Percentiles rank a stretch among this genome's conserved stretches.
Conservation (phyloP, 192 early-diverging fungal genomes). For the Martensiomyces pterosporus region DNA sequence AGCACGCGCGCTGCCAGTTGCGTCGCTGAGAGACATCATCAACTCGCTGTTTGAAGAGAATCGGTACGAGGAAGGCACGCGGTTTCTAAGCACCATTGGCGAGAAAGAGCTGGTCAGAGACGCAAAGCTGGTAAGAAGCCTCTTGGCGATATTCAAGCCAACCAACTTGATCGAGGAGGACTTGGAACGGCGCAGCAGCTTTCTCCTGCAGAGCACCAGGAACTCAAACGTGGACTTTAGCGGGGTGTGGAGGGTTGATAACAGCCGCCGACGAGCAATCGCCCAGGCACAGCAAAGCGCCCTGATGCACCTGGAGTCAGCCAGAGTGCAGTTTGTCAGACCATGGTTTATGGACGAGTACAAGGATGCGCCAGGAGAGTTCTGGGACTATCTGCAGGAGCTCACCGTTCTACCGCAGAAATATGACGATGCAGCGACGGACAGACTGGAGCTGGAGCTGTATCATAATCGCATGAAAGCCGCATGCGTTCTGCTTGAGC, state of each 20-base stretch:
- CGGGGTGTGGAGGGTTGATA: constrained; percentile 32
- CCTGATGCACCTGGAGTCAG: constrained; percentile 17
- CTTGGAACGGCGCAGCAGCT: constrained; percentile 27
- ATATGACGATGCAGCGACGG: neutral
- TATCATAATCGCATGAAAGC: constrained; percentile 22
- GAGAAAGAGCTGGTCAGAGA: constrained; percentile 11
- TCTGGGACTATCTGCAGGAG: constrained; percentile 21
- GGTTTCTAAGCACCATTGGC: constrained; percentile 21
- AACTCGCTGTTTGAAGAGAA: constrained; percentile 36
- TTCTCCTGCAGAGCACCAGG: constrained; percentile 13
- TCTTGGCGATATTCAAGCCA: constrained; percentile 38
- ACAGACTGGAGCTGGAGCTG: constrained; percentile 28
- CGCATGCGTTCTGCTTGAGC: constrained; percentile 33
- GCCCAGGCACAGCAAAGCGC: constrained; percentile 29
- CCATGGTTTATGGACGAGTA: constrained; percentile 30
- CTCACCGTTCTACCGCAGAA: constrained; percentile 16
- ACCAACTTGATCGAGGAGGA: constrained; percentile 28
- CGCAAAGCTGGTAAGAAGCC: constrained; percentile 7
- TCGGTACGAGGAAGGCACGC: constrained; percentile 31
- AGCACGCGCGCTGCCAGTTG: constrained; percentile 13
- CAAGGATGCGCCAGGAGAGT: constrained; percentile 1
- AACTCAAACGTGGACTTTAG: constrained; percentile 12
- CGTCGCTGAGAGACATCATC: constrained; percentile 24
- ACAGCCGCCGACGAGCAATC: constrained; percentile 19
- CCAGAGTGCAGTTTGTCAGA: constrained; percentile 20